A percentile compares a stretch with the other conserved stretches of the same genome.
Evolutionary conservation across 768 basidiomycete genomes (phyloP).

Genomic region (Chalciporus sphaerocephalus): DNA sequence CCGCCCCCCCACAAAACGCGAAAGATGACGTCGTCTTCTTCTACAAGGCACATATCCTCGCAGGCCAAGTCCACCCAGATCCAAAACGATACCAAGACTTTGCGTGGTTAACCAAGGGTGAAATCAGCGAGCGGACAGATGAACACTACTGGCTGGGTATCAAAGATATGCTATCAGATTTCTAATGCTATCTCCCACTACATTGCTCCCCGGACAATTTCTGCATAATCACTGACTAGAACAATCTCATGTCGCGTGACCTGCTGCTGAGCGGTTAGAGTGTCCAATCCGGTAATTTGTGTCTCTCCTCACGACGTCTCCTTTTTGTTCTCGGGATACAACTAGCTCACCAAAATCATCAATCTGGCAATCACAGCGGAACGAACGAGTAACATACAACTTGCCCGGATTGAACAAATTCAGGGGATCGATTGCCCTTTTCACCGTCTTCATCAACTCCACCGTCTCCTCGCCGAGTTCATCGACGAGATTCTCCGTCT

Average conservation of each 20-base stretch:
- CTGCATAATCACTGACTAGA: not conserved
- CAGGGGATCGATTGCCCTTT: constrained; percentile 71
- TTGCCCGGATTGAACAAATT: constrained; percentile 88
- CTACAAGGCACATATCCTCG: constrained; percentile 90
- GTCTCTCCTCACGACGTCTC: not conserved
- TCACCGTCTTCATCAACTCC: constrained; percentile 81
- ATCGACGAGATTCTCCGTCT: constrained; percentile 74
- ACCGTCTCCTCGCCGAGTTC: constrained; percentile 84
- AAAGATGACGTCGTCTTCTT: constrained; percentile 68
- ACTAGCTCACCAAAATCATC: constrained; percentile 3
- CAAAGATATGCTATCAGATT: constrained; percentile 78
- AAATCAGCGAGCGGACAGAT: constrained; percentile 70
- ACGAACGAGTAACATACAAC: constrained; percentile 29
- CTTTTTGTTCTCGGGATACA: constrained; percentile 16
- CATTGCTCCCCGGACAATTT: not conserved
- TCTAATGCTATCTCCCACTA: constrained; percentile 19
- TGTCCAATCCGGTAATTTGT: too few relatives aligned
- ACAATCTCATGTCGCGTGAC: not conserved
- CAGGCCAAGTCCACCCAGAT: constrained; percentile 72
- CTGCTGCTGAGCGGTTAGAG: too few relatives aligned
- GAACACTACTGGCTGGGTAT: constrained; percentile 69
- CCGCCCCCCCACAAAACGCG: constrained; percentile 24
- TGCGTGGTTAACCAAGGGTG: constrained; percentile 93
- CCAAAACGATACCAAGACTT: constrained; percentile 61
- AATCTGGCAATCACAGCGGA: not conserved